These are phyloP conservation scores for Saksenaea oblongispora DNA, from an alignment of 371 early-diverging fungal genomes.

Conservation along the genomic window DNA sequence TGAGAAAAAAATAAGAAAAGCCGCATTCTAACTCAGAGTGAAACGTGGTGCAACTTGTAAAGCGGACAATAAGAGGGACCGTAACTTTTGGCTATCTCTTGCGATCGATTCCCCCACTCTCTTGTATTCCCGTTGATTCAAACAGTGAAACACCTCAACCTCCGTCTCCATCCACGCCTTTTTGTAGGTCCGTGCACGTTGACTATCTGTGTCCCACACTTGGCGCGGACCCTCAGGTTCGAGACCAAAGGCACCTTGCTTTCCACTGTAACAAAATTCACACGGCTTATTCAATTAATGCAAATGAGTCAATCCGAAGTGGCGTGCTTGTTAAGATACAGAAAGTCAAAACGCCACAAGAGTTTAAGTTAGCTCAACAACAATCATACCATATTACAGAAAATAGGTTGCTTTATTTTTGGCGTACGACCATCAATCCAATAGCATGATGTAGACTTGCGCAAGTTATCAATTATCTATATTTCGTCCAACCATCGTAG, in stretches of 20 bases:
- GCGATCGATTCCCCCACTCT: too few species aligned
- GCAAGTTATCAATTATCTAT: not conserved
- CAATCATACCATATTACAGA: conserved; percentile 3
- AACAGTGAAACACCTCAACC: too few species aligned
- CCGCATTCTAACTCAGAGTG: not conserved
- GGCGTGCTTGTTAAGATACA: conserved; percentile 1
- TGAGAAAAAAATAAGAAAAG: not conserved
- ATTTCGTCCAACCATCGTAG: not conserved
- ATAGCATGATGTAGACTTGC: not conserved
- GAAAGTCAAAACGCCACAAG: not conserved
- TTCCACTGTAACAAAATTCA: not conserved
- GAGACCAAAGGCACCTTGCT: not conserved
- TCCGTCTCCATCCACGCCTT: not conserved
- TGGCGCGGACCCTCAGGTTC: not conserved
- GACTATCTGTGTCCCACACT: not conserved
- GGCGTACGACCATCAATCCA: not conserved
- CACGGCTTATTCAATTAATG: not conserved
- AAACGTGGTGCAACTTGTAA: not conserved
- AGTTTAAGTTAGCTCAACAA: not conserved
- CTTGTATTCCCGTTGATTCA: too few species aligned
- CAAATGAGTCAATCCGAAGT: not conserved
- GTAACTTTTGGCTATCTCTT: too few species aligned
- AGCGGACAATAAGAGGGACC: too few species aligned
- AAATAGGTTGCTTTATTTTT: conserved; percentile 1
- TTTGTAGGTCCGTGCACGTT: not conserved